phyloP scores from a whole-genome alignment of 2,329 filamentous ascomycete genomes.

The Gremmenia infestans region DNA sequence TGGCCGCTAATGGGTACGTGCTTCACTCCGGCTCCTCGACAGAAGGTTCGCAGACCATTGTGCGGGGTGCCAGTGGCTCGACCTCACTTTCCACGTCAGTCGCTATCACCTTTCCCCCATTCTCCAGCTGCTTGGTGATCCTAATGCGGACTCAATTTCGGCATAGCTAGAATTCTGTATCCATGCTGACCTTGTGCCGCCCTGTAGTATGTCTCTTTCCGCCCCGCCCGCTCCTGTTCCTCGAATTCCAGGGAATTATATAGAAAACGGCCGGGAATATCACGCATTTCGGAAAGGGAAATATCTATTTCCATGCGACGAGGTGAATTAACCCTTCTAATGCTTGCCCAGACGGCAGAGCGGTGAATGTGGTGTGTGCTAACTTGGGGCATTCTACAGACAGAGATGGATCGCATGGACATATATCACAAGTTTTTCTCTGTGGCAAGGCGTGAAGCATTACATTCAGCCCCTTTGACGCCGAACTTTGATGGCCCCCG shows the following conservation, averaged over 20 bases:
- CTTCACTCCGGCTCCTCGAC: slow-evolving; percentile 1
- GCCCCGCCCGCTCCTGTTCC: slow-evolving; percentile 11
- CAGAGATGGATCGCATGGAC: slow-evolving; percentile 73
- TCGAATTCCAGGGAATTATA: slow-evolving; percentile 36
- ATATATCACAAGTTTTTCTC: slow-evolving; percentile 75
- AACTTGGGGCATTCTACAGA: slow-evolving; percentile 36
- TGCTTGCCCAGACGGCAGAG: neutral
- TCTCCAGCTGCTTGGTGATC: neutral
- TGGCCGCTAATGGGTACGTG: slow-evolving; percentile 30
- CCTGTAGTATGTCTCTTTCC: slow-evolving; percentile 17
- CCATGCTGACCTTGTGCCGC: slow-evolving; percentile 14
- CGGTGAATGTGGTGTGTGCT: slow-evolving; percentile 3
- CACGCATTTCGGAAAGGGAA: slow-evolving; percentile 62
- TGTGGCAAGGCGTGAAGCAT: slow-evolving; percentile 51
- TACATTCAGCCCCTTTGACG: slow-evolving; percentile 37
- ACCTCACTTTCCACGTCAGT: slow-evolving; percentile 1
- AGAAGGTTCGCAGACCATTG: neutral
- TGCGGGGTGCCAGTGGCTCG: neutral
- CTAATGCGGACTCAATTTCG: neutral
- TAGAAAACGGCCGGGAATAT: slow-evolving; percentile 66
- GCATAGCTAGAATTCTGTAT: neutral
- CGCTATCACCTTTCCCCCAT: slow-evolving; percentile 1
- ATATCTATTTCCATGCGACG: slow-evolving; percentile 75
- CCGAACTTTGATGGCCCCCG: slow-evolving; percentile 30
- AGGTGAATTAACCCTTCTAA: slow-evolving; percentile 42